Percentiles rank a stretch among this genome's conserved stretches.
Evolutionary conservation across 148 eudicot genomes (phyloP).

Genomic region (Rheum nobile): DNA sequence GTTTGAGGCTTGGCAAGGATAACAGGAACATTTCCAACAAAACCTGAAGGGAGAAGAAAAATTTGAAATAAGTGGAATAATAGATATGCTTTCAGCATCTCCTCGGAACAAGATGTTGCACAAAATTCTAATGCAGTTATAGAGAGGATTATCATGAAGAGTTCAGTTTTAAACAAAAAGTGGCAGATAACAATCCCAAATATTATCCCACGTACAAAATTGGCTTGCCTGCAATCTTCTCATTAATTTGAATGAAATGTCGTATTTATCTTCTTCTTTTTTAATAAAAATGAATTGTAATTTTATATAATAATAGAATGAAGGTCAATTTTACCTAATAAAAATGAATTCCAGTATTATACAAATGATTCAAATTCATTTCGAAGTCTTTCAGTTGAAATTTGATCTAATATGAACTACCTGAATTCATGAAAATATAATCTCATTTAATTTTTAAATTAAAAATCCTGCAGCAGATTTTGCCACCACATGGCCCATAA

Average conservation of each 20-base stretch:
- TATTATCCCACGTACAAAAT: background rate
- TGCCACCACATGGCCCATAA: background rate
- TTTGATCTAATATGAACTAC: background rate
- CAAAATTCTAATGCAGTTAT: background rate
- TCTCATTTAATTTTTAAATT: background rate
- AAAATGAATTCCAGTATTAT: background rate
- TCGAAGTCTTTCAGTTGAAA: background rate
- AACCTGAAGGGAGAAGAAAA: conserved; percentile 31
- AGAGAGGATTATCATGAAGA: background rate
- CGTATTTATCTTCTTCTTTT: background rate
- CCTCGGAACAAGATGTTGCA: background rate
- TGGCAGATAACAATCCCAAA: background rate
- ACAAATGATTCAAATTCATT: background rate
- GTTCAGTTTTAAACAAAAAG: background rate
- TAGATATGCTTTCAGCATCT: background rate
- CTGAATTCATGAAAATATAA: background rate
- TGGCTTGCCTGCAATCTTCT: background rate
- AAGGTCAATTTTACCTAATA: background rate
- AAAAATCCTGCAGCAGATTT: background rate
- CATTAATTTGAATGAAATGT: background rate
- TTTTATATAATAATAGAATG: background rate
- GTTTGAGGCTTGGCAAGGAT: conserved; percentile 95
- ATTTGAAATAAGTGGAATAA: background rate
- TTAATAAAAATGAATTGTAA: background rate
- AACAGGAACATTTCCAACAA: conserved; percentile 65